These are phyloP conservation scores for Thelonectria olida DNA, from an alignment of 2,329 filamentous ascomycete genomes.

Conservation along the genomic window DNA sequence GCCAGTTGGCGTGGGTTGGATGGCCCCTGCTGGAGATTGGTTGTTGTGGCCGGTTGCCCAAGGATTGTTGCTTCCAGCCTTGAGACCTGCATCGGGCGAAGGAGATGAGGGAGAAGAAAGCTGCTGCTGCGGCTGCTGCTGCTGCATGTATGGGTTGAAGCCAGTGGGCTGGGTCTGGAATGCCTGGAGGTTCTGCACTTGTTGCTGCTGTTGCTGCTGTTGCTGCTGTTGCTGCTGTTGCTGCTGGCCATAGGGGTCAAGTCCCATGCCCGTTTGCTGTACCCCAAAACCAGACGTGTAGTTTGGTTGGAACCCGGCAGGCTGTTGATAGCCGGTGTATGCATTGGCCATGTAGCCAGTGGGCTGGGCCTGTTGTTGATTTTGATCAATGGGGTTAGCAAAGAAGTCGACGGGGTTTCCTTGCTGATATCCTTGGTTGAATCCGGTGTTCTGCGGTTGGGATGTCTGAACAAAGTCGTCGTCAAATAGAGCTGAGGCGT, in stretches of 20 bases:
- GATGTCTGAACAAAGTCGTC: constrained; percentile 69
- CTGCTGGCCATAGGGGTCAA: constrained; percentile 72
- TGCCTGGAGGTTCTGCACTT: constrained; percentile 47
- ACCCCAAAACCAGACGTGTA: constrained; percentile 73
- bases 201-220: constrained; percentile 50
- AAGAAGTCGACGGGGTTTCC: constrained; percentile 97
- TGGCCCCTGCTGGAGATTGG: constrained; percentile 64
- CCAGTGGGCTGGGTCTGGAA: constrained; percentile 63
- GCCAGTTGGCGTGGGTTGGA: constrained; percentile 87
- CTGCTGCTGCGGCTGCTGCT: constrained; percentile 47
- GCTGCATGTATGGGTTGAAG: constrained; percentile 61
- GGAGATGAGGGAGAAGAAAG: constrained; percentile 51
- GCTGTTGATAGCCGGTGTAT: constrained; percentile 62
- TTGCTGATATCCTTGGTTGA: constrained; percentile 98
- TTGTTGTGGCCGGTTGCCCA: constrained; percentile 74
- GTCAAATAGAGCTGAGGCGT: constrained; percentile 88
- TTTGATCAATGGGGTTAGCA: constrained; percentile 87
- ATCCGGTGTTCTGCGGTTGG: constrained; percentile 84
- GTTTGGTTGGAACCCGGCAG: constrained; percentile 64
- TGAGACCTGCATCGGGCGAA: constrained; percentile 68
- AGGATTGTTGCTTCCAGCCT: constrained; percentile 91
- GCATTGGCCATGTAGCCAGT: constrained; percentile 74
- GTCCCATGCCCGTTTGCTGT: constrained; percentile 71
- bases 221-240: constrained; percentile 55
- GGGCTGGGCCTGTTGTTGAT: constrained; percentile 81